Conservation (phyloP, 164 flowering plant genomes). For the Piper betle region DNA sequence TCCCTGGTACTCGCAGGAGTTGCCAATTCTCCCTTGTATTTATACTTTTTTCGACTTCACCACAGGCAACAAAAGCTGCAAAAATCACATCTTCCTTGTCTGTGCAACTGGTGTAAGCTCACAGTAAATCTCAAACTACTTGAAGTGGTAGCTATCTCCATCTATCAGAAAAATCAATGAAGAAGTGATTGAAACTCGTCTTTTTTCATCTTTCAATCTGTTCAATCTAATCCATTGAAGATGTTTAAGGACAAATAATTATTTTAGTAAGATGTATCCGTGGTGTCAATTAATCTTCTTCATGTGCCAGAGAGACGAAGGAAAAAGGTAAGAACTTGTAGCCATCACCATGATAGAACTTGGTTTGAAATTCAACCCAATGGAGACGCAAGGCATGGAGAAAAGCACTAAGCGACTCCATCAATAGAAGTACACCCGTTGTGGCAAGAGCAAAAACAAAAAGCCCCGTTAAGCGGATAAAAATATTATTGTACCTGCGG, state of each 20-base stretch:
- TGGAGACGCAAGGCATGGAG: constrained; percentile 94
- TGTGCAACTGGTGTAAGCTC: too few relatives aligned
- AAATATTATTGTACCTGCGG: constrained; percentile 59
- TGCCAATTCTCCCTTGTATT: too few relatives aligned
- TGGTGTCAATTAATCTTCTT: constrained; percentile 40
- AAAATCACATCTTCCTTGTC: too few relatives aligned
- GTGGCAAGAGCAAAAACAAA: constrained; percentile 80
- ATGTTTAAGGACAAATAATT: not conserved
- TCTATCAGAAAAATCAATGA: too few relatives aligned
- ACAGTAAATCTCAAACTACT: too few relatives aligned
- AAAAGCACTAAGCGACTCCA: constrained; percentile 92
- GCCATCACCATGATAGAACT: constrained; percentile 89
- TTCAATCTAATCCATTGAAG: not conserved
- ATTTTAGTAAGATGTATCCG: not conserved
- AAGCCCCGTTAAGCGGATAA: constrained; percentile 58
- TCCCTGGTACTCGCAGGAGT: too few relatives aligned
- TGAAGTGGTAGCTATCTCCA: too few relatives aligned
- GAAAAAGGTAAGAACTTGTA: constrained; percentile 84
- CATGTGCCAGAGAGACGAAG: constrained; percentile 51
- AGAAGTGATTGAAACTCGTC: too few relatives aligned
- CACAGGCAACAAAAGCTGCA: too few relatives aligned
- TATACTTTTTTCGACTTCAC: too few relatives aligned
- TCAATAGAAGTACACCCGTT: constrained; percentile 76
- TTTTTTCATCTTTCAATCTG: too few relatives aligned
- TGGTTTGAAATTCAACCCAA: constrained; percentile 84